Base-by-base conservation (phyloP, 805 yeast species). In the Kodamaea fukazawae region DNA sequence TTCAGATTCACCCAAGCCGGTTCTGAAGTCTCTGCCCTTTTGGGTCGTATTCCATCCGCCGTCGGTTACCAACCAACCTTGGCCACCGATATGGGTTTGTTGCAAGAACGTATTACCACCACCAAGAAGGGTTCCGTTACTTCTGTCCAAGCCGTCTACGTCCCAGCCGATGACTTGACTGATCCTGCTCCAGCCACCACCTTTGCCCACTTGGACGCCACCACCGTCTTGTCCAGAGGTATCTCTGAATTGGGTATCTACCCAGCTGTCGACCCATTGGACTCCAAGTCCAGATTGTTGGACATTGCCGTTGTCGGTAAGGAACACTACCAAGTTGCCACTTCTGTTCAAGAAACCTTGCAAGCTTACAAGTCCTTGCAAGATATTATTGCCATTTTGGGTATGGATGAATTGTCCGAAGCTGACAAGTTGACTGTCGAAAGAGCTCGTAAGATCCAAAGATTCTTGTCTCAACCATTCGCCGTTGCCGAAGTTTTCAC, bases 1-100 rank as follows among this genome's bases (percentile, higher is more conserved):
- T 91, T 93, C 95, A 91, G 99, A 81, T 91, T 91, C 83, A 91
- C 99, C 73, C 99, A 91, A 83, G 99, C 99, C 70, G 99, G 99
- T 87, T 93, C 99, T 57, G 99, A 91, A 80, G 99, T 93, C 71
- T 91, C 98, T 71, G 99, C 99, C 59, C 80, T 91, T 77, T 80
- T 91, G 70, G 99, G 99, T 78, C 96, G 99, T 87, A 91, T 91
- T 71, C 99, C 99, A 73, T 93, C 99, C 58, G 99, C 99, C 62
- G 99, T 93, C 88, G 99, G 99, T 87, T 91, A 91, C 78, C 99
- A 91, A 80, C 99, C 99, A 75, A 91, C 99, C 61, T 82, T 91
- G 78, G 96, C 99, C 79, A 93, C 99, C 66, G 99, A 93, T 89
- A 93, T 93, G 99, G 99, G 99, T 88, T 81, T 88, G 70, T 81